Conservation (phyloP, 1,139 yeast species). For the Geotrichum histeridarum region DNA sequence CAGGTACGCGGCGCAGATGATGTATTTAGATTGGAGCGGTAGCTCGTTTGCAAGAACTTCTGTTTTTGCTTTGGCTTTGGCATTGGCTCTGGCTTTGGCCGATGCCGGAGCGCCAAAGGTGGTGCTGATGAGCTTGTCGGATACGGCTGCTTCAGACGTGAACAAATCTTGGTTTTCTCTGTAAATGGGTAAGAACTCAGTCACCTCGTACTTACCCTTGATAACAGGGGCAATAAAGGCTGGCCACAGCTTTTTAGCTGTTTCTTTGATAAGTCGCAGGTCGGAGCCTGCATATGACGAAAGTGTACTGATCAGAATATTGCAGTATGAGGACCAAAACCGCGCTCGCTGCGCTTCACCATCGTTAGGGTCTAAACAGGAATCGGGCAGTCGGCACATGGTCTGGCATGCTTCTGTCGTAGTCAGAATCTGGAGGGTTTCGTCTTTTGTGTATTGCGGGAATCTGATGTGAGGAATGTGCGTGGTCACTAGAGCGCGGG, state of each 20-base stretch:
- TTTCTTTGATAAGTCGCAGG: conserved; percentile 42
- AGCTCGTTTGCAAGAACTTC: conserved; percentile 30
- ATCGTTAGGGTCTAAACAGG: conserved; percentile 1
- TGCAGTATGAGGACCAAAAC: conserved; percentile 23
- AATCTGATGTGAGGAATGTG: conserved; percentile 50
- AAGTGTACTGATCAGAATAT: conserved; percentile 48
- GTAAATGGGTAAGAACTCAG: conserved; percentile 48
- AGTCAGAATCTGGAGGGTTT: conserved; percentile 41
- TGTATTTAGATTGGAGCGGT: conserved; percentile 54
- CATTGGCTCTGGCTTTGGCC: neutral
- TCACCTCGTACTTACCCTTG: conserved; percentile 35
- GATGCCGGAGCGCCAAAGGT: neutral
- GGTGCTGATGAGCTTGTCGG: conserved; percentile 25
- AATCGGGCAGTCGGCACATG: conserved; percentile 17
- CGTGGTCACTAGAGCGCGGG: conserved; percentile 44
- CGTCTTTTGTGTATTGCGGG: conserved; percentile 43
- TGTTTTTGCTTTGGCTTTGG: neutral
- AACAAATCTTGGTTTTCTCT: conserved; percentile 44
- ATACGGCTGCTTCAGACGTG: conserved; percentile 42
- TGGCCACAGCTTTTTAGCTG: conserved; percentile 49
- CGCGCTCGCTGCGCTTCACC: conserved; percentile 15
- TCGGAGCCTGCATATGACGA: conserved; percentile 54
- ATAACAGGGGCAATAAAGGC: conserved; percentile 44
- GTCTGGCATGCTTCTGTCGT: neutral
- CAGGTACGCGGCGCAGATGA: conserved; percentile 62